Evolutionary conservation across 2,329 filamentous ascomycete species (phyloP).

Genomic region (Fusarium vanettenii): DNA sequence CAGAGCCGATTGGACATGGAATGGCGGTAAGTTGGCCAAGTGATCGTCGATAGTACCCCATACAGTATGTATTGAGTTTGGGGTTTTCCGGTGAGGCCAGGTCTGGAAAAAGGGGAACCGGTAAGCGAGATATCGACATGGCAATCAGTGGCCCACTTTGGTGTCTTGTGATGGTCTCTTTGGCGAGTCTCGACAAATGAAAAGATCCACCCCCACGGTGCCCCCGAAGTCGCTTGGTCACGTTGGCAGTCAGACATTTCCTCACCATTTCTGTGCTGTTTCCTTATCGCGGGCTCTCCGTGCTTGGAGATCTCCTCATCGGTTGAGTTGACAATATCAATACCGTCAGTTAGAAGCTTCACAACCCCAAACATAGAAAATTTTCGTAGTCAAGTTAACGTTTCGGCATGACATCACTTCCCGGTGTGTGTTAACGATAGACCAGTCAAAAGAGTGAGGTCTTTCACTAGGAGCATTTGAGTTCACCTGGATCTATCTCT

Average conservation of each 20-base stretch:
- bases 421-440: not conserved
- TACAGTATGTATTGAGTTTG: not conserved
- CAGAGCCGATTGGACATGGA: not conserved
- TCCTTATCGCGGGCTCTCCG: not conserved
- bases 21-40: slow-evolving; percentile 6
- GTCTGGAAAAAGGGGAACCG: not conserved
- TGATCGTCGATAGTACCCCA: not conserved
- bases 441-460: not conserved
- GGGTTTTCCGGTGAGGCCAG: not conserved
- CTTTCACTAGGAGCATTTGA: not conserved
- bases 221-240: not conserved
- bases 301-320: not conserved
- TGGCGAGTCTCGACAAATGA: not conserved
- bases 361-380: not conserved
- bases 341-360: not conserved
- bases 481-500: not conserved
- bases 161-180: not conserved
- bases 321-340: not conserved
- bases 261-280: not conserved
- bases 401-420: not conserved
- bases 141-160: not conserved
- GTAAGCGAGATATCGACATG: not conserved
- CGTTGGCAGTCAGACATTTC: not conserved
- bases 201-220: slow-evolving; percentile 2
- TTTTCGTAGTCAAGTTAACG: not conserved